Evolutionary conservation across 1,139 yeast genomes (phyloP), one percentile per base, ranked within the genome.

Genomic region (Yamadazyma buinensis): DNA sequence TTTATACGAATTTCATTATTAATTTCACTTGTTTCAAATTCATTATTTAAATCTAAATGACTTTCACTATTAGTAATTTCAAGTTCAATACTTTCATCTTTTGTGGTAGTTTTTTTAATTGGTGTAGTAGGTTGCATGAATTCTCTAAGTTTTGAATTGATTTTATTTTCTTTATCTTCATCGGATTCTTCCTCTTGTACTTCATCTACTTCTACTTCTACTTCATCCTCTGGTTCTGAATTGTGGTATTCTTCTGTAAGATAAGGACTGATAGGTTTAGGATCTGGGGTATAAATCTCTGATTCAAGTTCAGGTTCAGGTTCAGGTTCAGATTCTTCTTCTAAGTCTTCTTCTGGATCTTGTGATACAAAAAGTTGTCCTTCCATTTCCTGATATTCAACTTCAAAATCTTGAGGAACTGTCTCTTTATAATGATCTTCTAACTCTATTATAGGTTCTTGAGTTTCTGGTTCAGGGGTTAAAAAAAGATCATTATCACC

Each of bases 181-280:
- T 27, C 33, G 5, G 23, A 34, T 17, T 18, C 34, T 22, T 32
- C 37, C 22, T 23, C 32, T 7, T 32, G 29, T 30, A 31, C 35
- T n/a, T 30, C 38, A 10, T 22, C 29, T 25, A 22, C 28, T 2
- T 15, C 25, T 27, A 17, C 27, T 13, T 11, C 31, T 32, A 14
- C 13, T 15, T 23, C 25, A 4, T 23, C 14, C 3, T 23, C 14
- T 6, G 7, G 4, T n/a, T 28, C 12, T n/a, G n/a, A n/a, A n/a
- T n/a, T n/a, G n/a, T n/a, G n/a, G n/a, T n/a, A n/a, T n/a, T n/a
- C n/a, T n/a, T n/a, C n/a, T n/a, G n/a, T n/a, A n/a, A n/a, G n/a
- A n/a, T n/a, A n/a, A n/a, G n/a, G n/a, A n/a, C n/a, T n/a, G n/a
- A n/a, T n/a, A n/a, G n/a, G n/a, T 17, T 17, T 7, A 5, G 19